Percentiles rank a stretch among this genome's conserved stretches.
These are phyloP conservation scores for Fusarium cicatricum DNA, from an alignment of 2,329 filamentous ascomycete genomes.

Conservation along the genomic window DNA sequence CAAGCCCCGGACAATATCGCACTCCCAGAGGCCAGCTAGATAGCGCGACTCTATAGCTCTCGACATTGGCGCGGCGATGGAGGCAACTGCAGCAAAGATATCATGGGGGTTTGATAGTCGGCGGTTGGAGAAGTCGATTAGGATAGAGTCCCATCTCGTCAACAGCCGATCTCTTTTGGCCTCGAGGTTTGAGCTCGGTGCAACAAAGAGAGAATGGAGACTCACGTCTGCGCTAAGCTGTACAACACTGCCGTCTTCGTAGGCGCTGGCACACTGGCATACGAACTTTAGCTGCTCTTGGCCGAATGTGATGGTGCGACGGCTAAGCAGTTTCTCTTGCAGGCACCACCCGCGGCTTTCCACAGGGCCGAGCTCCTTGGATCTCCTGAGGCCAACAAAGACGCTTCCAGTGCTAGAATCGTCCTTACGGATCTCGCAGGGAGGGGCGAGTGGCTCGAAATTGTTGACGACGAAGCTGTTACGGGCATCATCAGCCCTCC, in stretches of 20 bases:
- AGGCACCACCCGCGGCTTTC: slow-evolving; percentile 21
- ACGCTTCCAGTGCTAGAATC: background rate
- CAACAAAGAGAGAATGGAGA: background rate
- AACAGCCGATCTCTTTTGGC: background rate
- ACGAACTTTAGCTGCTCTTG: slow-evolving; percentile 8
- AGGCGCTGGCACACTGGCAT: background rate
- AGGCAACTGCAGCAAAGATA: slow-evolving; percentile 17
- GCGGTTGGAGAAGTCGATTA: slow-evolving; percentile 3
- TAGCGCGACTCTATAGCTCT: background rate
- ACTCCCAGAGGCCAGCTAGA: slow-evolving; percentile 21
- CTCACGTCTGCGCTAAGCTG: too few species aligned
- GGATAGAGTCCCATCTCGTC: slow-evolving; percentile 4
- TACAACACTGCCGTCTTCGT: background rate
- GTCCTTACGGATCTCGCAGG: slow-evolving; percentile 1
- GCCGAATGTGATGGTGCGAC: slow-evolving; percentile 6
- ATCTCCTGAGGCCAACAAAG: background rate
- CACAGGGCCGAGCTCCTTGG: background rate
- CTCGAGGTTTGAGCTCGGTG: background rate
- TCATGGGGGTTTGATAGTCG: slow-evolving; percentile 20
- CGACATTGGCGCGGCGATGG: slow-evolving; percentile 1
- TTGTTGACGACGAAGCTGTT: slow-evolving; percentile 6
- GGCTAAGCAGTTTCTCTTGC: slow-evolving; percentile 11
- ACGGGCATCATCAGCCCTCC: slow-evolving; percentile 13
- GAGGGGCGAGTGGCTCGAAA: background rate
- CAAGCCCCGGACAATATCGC: background rate